phyloP scores from a whole-genome alignment of 148 eudicot genomes.

The Linanthus parryae region DNA sequence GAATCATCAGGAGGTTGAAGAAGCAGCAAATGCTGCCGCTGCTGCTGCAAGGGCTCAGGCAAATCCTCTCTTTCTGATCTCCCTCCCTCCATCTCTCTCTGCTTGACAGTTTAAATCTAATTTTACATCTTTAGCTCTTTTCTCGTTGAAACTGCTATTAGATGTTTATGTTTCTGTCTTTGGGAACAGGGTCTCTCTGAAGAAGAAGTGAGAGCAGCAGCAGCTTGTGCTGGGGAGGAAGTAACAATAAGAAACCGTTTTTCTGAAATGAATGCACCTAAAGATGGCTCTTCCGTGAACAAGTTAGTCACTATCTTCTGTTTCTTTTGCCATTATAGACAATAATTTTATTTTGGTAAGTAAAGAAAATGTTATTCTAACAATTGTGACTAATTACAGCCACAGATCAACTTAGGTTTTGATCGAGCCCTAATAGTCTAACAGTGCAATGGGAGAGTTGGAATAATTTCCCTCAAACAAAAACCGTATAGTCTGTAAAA shows the following conservation, averaged over 20 bases:
- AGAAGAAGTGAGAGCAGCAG: conserved; percentile 95
- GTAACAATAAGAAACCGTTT: conserved; percentile 93
- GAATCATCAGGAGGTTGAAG: conserved; percentile 97
- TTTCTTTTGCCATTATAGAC: conserved; percentile 6
- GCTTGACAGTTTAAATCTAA: background rate
- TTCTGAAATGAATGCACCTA: conserved; percentile 97
- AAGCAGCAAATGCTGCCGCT: conserved; percentile 87
- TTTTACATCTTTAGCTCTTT: conserved; percentile 1
- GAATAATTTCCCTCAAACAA: too few species aligned
- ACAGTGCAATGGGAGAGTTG: too few species aligned
- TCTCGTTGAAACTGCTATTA: background rate
- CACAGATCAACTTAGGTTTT: too few species aligned
- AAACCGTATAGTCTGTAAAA: too few species aligned
- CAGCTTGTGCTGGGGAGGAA: conserved; percentile 97
- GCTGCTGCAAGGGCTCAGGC: conserved; percentile 68
- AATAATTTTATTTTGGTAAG: background rate
- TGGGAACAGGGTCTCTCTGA: conserved; percentile 79
- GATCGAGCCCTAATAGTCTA: too few species aligned
- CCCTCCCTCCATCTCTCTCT: background rate
- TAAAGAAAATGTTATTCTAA: too few species aligned
- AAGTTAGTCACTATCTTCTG: conserved; percentile 54
- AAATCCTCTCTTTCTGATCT: too few species aligned
- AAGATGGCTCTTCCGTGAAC: conserved; percentile 77
- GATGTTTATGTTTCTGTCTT: conserved; percentile 5
- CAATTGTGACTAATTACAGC: too few species aligned